Evolutionary conservation across 2,329 filamentous ascomycete genomes (phyloP).

Genomic region (Xylaria sp.): DNA sequence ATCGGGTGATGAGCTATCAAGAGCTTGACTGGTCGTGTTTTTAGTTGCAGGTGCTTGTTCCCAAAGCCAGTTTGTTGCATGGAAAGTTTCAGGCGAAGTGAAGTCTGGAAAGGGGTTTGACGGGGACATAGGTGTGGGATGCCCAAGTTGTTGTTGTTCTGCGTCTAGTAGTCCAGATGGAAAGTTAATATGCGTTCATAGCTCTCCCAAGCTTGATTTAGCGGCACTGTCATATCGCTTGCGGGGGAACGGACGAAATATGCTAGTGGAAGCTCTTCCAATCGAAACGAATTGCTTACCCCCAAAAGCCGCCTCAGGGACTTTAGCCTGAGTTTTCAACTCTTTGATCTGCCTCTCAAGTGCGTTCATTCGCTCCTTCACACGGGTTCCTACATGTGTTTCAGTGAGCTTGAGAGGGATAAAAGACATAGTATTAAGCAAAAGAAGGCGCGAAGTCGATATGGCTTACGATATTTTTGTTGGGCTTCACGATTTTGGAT

Average conservation of each 20-base stretch:
- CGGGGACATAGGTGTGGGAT: neutral
- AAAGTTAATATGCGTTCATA: neutral
- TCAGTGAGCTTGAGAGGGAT: neutral
- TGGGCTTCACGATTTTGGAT: slow-evolving; percentile 18
- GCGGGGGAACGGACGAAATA: neutral
- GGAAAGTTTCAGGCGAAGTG: neutral
- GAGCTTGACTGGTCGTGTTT: neutral
- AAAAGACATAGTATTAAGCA: neutral
- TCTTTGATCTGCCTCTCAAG: slow-evolving; percentile 17
- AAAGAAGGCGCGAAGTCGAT: neutral
- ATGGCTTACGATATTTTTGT: slow-evolving; percentile 16
- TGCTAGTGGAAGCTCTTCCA: too few relatives aligned
- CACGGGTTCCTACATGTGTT: slow-evolving; percentile 11
- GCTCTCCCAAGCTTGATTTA: neutral
- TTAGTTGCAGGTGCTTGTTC: neutral
- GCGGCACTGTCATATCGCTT: neutral
- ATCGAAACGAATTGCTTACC: slow-evolving; percentile 1
- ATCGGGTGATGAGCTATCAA: neutral
- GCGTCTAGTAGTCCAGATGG: neutral
- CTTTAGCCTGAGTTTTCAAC: slow-evolving; percentile 13
- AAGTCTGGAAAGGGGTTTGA: slow-evolving; percentile 10
- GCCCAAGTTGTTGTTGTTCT: slow-evolving; percentile 5
- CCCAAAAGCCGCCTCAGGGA: neutral
- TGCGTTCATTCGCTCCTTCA: slow-evolving; percentile 20
- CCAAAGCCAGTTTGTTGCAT: neutral